A percentile compares a stretch with the other conserved stretches of the same genome.
Evolutionary conservation across 495 filamentous ascomycete species (phyloP).

Genomic region (Penicillium robsamsonii): DNA sequence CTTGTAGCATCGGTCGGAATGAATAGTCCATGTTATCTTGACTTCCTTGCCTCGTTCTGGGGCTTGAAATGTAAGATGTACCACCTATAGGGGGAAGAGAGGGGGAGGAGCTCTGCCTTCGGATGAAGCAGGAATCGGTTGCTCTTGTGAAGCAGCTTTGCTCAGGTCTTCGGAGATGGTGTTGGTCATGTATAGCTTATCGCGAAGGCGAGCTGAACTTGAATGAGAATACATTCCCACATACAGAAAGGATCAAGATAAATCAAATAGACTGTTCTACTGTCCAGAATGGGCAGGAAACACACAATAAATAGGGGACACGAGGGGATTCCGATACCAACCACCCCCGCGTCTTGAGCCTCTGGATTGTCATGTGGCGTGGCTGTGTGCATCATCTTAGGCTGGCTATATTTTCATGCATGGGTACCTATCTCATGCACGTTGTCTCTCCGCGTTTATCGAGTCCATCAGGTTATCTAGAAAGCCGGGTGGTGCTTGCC

Average conservation of each 20-base stretch:
- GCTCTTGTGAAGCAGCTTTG: neutral
- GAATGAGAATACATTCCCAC: neutral
- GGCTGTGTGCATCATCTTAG: neutral
- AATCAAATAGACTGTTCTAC: neutral
- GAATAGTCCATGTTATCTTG: neutral
- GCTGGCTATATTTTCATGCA: neutral
- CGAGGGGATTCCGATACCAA: neutral
- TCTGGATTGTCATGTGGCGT: neutral
- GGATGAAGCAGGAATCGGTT: neutral
- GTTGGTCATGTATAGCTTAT: conserved; percentile 3
- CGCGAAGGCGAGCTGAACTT: neutral
- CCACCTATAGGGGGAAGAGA: neutral
- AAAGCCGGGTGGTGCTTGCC: neutral
- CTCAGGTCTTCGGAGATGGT: conserved; percentile 4
- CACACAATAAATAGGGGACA: neutral
- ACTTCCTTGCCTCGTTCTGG: neutral
- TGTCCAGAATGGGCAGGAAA: neutral
- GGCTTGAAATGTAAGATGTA: neutral
- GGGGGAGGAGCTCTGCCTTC: neutral
- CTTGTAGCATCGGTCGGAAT: neutral
- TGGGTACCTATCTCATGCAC: neutral
- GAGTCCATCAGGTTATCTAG: neutral
- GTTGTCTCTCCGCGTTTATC: neutral
- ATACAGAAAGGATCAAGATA: neutral
- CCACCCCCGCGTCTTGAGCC: neutral